A percentile compares a stretch with the other conserved stretches of the same genome.
phyloP scores from a whole-genome alignment of 148 eudicot species.

The Heliamphora exappendiculata region DNA sequence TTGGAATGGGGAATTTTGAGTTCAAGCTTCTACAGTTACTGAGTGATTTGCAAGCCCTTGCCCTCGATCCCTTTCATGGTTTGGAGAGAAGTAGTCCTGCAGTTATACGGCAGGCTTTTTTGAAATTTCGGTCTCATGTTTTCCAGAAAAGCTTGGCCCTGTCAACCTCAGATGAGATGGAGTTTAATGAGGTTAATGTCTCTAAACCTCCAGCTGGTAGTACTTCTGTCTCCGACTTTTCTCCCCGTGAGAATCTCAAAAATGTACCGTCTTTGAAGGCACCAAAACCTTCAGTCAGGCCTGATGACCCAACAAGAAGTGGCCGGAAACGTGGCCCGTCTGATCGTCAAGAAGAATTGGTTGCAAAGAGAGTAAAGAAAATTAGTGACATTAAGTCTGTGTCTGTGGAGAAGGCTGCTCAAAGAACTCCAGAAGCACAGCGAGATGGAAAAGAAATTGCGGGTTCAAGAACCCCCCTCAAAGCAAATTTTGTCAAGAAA shows the following conservation, averaged over 20 bases:
- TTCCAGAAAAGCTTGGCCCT: slow-evolving; percentile 52
- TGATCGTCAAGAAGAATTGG: slow-evolving; percentile 59
- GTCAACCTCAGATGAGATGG: slow-evolving; percentile 31
- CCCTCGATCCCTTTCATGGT: slow-evolving; percentile 53
- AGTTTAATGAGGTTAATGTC: slow-evolving; percentile 35
- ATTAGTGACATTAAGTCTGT: slow-evolving; percentile 35
- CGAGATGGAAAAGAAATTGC: slow-evolving; percentile 38
- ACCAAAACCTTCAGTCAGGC: slow-evolving; percentile 28
- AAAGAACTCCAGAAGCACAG: slow-evolving; percentile 30
- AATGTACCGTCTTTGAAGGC: slow-evolving; percentile 28
- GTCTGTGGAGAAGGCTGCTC: slow-evolving; percentile 36
- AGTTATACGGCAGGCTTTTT: slow-evolving; percentile 29
- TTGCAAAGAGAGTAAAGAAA: slow-evolving; percentile 42
- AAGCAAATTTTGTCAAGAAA: slow-evolving; percentile 29
- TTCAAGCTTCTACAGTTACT: slow-evolving; percentile 41
- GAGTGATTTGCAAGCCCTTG: slow-evolving; percentile 53
- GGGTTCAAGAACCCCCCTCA: slow-evolving; percentile 18
- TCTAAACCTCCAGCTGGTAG: neutral
- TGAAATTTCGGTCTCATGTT: slow-evolving; percentile 60
- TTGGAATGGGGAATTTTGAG: slow-evolving; percentile 13
- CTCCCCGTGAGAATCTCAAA: too few relatives aligned
- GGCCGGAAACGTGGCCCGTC: slow-evolving; percentile 59
- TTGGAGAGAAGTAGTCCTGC: slow-evolving; percentile 30
- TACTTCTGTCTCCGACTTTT: neutral
- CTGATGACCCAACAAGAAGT: slow-evolving; percentile 45